Evolutionary conservation across 202 grass and related monocot species (phyloP).

Genomic region (Bolboschoenoplectus hybrid): DNA sequence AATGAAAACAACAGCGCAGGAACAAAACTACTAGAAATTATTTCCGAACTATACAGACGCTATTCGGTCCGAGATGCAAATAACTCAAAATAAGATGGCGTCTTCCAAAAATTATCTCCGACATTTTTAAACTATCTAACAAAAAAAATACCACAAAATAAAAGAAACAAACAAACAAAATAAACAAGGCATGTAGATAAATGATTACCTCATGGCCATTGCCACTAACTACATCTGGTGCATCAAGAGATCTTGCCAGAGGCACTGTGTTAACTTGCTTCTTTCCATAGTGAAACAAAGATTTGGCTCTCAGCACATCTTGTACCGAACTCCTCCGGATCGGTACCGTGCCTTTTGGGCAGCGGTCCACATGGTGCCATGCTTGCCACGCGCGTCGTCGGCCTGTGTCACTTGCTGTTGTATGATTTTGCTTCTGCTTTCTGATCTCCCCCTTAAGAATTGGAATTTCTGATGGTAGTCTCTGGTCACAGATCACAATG

Average conservation of each 20-base stretch:
- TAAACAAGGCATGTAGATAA: not conserved
- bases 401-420: not conserved
- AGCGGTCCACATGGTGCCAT: slow-evolving; percentile 80
- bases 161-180: not conserved
- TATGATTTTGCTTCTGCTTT: slow-evolving; percentile 4
- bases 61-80: not conserved
- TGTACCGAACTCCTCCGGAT: slow-evolving; percentile 64
- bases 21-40: not conserved
- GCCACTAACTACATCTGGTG: slow-evolving; percentile 80
- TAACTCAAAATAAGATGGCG: not conserved
- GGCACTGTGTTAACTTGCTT: slow-evolving; percentile 39
- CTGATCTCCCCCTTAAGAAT: slow-evolving; percentile 18
- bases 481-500: slow-evolving; percentile 35
- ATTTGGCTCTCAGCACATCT: slow-evolving; percentile 67
- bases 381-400: slow-evolving; percentile 57
- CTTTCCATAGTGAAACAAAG: slow-evolving; percentile 75
- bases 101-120: not conserved
- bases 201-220: slow-evolving; percentile 84
- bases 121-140: not conserved
- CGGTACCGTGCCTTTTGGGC: slow-evolving; percentile 71
- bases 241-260: slow-evolving; percentile 44
- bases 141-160: not conserved
- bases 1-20: not conserved
- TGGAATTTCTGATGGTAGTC: slow-evolving; percentile 36
- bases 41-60: not conserved